Conservation (phyloP, 2,329 filamentous ascomycete genomes). For the Diaporthe sp. region DNA sequence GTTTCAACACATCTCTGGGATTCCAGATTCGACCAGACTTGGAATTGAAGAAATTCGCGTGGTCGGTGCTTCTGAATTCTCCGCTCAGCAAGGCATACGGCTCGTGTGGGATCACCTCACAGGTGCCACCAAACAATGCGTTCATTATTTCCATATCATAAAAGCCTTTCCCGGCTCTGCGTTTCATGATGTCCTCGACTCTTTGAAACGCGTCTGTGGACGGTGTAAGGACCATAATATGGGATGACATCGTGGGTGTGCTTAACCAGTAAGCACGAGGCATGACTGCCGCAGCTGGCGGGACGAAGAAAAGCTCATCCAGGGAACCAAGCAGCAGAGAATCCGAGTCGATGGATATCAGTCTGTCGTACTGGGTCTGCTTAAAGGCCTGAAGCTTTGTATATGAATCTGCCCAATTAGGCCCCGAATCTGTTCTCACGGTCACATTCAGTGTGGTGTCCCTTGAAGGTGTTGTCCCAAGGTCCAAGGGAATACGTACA, state of each 20-base stretch:
- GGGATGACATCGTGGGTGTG: conserved; percentile 67
- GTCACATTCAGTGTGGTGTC: background rate
- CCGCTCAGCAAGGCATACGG: conserved; percentile 71
- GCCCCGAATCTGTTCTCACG: conserved; percentile 9
- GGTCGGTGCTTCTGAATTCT: conserved; percentile 68
- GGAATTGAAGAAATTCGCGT: conserved; percentile 52
- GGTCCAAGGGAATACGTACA: background rate
- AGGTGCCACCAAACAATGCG: conserved; percentile 67
- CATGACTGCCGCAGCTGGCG: conserved; percentile 72
- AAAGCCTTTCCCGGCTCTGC: conserved; percentile 45
- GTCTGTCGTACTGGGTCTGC: conserved; percentile 68
- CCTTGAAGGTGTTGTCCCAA: background rate
- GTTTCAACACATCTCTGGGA: conserved; percentile 58
- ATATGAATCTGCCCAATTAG: conserved; percentile 71
- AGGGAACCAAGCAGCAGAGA: conserved; percentile 71
- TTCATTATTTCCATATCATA: conserved; percentile 80
- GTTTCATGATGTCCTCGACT: conserved; percentile 45
- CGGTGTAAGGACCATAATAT: conserved; percentile 73
- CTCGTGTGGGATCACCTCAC: conserved; percentile 73
- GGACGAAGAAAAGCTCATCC: conserved; percentile 79
- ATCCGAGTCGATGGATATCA: conserved; percentile 71
- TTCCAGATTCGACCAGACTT: background rate
- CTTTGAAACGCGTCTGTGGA: conserved; percentile 62
- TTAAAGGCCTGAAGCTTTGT: conserved; percentile 78
- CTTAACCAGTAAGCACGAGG: conserved; percentile 79